Evolutionary conservation across 1,284 basidiomycete species (phyloP), one percentile per base, ranked within the genome.

Genomic region (Apiotrichum porosum): DNA sequence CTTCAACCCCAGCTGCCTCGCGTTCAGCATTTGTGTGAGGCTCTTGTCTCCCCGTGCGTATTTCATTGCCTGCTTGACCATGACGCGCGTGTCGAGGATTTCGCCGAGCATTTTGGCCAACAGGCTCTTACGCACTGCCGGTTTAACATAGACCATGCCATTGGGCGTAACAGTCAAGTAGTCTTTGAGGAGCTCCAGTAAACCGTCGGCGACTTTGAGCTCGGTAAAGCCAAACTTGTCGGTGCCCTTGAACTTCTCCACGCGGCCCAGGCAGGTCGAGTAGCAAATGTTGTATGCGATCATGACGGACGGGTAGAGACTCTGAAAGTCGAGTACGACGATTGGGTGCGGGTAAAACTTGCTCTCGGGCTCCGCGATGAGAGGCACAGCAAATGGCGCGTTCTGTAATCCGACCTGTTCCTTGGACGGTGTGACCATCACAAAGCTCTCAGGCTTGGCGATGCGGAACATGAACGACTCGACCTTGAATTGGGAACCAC

Each of bases 211-310:
- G 8, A 85, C 76, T 35, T 84, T 78, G n/a, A 89, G 78, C 51
- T 90, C 82, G 1, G 82, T 81, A 23, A 76, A 66, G 0, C 94
- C 94, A 52, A 97, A 82, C 71, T 95, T 95, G 72, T 86, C 85
- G 15, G 81, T 81, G 6, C 86, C 90, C 65, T 91, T 85, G 73
- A 94, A 97, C 30, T 84, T 79, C 17, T 79, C 78, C 22, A 90
- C 79, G 6, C 92, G 81, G 3, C 94, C 94, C n/a, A 98, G 77
- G 70, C 92, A 97, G 4, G 94, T 97, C 32, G 92, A 93, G 69
- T 89, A 97, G 66, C 91, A 95, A 68, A 92, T 91, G 69, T 97
- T 97, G 76, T 97, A 94, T 6, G 92, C 93, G 60, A 98, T 95
- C 92, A 97, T 97, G 61, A 97, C 80, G 0, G 89, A 93, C 0